Evolutionary conservation across 73 alveolate genomes (phyloP).

Genomic region (Blepharisma stoltei): DNA sequence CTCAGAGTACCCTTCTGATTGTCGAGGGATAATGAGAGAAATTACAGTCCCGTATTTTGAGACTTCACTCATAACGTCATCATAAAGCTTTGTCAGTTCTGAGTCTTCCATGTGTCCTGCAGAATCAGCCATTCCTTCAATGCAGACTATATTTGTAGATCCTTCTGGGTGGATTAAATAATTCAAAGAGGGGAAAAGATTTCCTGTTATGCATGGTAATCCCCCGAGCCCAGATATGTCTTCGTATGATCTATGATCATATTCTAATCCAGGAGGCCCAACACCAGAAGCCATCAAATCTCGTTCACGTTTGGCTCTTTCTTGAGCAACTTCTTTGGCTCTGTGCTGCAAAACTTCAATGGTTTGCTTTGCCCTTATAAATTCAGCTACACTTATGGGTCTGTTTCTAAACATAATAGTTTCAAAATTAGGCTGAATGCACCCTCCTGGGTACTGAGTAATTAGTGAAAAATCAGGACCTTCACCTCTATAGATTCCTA

Average conservation of each 20-base stretch:
- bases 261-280: constrained; percentile 31
- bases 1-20: constrained; percentile 31
- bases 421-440: constrained; percentile 32
- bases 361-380: constrained; percentile 19
- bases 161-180: constrained; percentile 28
- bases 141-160: neutral
- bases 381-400: constrained; percentile 33
- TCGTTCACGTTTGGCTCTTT: constrained; percentile 9
- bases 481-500: neutral
- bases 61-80: constrained; percentile 22
- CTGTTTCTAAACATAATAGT: constrained; percentile 29
- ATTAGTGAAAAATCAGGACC: constrained; percentile 29
- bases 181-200: neutral
- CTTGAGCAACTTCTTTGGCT: constrained; percentile 33
- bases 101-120: constrained; percentile 3
- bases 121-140: constrained; percentile 19
- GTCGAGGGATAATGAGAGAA: constrained; percentile 26
- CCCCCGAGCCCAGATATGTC: constrained; percentile 25
- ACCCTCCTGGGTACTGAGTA: constrained; percentile 32
- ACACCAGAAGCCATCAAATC: constrained; percentile 31
- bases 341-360: constrained; percentile 26
- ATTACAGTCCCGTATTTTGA: constrained; percentile 26
- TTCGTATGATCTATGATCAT: constrained; percentile 19
- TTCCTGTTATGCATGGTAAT: constrained; percentile 27
- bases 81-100: neutral